A percentile compares a stretch with the other conserved stretches of the same genome.
These are phyloP conservation scores for Myxozyma geophila DNA, from an alignment of 805 yeast species.

Conservation along the genomic window DNA sequence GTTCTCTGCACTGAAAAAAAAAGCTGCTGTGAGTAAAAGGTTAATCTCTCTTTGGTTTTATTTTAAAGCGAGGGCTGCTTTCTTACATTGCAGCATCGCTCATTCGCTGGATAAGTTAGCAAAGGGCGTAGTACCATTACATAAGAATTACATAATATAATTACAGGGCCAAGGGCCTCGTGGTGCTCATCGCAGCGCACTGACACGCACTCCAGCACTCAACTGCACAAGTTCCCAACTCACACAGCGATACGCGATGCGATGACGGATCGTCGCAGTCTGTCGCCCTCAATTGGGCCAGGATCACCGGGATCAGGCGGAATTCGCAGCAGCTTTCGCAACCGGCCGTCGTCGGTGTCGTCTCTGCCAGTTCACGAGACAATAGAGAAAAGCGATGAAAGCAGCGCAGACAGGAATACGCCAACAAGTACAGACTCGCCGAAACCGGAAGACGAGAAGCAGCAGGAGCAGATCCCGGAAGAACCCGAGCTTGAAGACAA, in stretches of 20 bases:
- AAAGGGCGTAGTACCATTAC: neutral
- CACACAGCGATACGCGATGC: neutral
- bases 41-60: neutral
- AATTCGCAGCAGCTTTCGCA: slow-evolving; percentile 12
- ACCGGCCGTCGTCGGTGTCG: slow-evolving; percentile 7
- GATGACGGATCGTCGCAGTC: slow-evolving; percentile 7
- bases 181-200: slow-evolving; percentile 7
- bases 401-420: neutral
- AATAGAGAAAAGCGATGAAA: neutral
- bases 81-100: slow-evolving; percentile 9
- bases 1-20: neutral
- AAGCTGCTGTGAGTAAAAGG: neutral
- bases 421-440: too few relatives aligned
- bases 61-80: neutral
- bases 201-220: slow-evolving; percentile 1
- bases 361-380: neutral
- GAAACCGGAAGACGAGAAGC: neutral
- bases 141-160: neutral
- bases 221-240: neutral
- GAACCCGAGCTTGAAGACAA: slow-evolving; percentile 41
- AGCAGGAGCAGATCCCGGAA: slow-evolving; percentile 39
- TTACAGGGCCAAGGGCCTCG: neutral
- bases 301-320: too few relatives aligned
- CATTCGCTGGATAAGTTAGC: neutral
- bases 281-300: neutral